A percentile compares a stretch with the other conserved stretches of the same genome.
Evolutionary conservation across 1,284 basidiomycete genomes (phyloP).

Genomic region (Cryptococcus neoformans): DNA sequence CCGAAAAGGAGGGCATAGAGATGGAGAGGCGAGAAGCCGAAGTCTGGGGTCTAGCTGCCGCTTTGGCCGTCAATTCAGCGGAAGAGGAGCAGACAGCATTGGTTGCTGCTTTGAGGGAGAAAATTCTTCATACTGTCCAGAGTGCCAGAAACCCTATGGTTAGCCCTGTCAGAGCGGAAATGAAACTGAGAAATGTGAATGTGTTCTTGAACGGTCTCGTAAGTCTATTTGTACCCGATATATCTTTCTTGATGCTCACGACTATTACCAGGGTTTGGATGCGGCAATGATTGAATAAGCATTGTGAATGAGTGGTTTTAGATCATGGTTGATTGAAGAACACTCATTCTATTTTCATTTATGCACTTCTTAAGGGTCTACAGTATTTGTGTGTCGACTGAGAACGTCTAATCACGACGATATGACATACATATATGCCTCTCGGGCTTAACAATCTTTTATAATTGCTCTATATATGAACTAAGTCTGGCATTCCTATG

Average conservation of each 20-base stretch:
- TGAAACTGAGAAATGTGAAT: conserved; percentile 49
- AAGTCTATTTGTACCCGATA: conserved; percentile 10
- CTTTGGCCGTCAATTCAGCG: conserved; percentile 82
- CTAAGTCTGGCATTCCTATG: no score
- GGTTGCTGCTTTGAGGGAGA: conserved; percentile 83
- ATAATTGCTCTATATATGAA: no score
- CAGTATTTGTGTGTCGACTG: no score
- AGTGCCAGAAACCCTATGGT: conserved; percentile 37
- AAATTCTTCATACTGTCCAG: conserved; percentile 54
- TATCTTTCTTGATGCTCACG: conserved; percentile 1
- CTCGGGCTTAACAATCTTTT: no score
- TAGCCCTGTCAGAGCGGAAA: conserved; percentile 33
- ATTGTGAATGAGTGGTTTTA: not conserved
- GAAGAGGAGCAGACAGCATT: conserved; percentile 78
- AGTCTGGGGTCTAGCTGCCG: conserved; percentile 53
- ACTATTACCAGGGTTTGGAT: conserved; percentile 30
- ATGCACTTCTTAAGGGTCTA: no score
- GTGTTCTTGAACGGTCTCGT: conserved; percentile 49
- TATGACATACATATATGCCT: no score
- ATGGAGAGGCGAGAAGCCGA: conserved; percentile 50
- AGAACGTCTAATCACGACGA: no score
- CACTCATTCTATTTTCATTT: no score
- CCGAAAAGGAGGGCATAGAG: conserved; percentile 66
- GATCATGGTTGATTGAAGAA: not conserved
- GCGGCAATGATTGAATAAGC: conserved; percentile 42